Evolutionary conservation across 2,329 filamentous ascomycete species (phyloP).

Genomic region (Nemania abortiva): DNA sequence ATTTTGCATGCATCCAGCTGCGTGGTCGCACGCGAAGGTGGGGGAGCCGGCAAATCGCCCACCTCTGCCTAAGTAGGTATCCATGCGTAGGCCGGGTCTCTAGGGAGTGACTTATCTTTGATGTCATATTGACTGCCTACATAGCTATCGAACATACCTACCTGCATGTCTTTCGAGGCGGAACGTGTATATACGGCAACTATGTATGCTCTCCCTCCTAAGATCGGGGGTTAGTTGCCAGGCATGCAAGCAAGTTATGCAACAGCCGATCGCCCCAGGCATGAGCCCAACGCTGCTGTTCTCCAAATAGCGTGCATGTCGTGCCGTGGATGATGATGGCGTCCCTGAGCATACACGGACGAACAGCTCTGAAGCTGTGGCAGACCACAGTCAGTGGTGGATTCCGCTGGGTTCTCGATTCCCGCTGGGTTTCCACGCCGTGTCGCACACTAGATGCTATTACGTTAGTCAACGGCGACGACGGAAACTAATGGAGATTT

Average conservation of each 20-base stretch:
- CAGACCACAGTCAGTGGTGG: not conserved
- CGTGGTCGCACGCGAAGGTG: constrained; percentile 33
- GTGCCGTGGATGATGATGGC: too few species aligned
- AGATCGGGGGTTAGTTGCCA: too few species aligned
- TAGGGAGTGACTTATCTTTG: constrained; percentile 6
- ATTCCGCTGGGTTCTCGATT: not conserved
- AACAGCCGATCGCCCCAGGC: too few species aligned
- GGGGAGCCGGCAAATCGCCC: constrained; percentile 38
- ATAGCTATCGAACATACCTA: not conserved
- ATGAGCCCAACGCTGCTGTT: too few species aligned
- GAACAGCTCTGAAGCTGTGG: too few species aligned
- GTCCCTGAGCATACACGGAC: too few species aligned
- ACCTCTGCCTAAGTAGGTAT: constrained; percentile 11
- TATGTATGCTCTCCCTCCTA: too few species aligned
- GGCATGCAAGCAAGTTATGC: too few species aligned
- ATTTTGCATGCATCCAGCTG: constrained; percentile 32
- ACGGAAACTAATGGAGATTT: constrained; percentile 37
- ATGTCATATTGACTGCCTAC: not conserved
- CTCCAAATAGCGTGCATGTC: too few species aligned
- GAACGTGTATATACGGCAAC: too few species aligned
- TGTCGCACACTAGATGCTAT: constrained; percentile 23
- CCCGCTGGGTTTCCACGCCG: not conserved
- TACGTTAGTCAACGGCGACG: constrained; percentile 38
- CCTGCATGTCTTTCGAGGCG: too few species aligned
- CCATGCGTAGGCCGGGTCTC: not conserved